Percentiles rank a stretch among this genome's conserved stretches.
phyloP scores from a whole-genome alignment of 2,329 filamentous ascomycete genomes.

The Rutstroemia sp. region DNA sequence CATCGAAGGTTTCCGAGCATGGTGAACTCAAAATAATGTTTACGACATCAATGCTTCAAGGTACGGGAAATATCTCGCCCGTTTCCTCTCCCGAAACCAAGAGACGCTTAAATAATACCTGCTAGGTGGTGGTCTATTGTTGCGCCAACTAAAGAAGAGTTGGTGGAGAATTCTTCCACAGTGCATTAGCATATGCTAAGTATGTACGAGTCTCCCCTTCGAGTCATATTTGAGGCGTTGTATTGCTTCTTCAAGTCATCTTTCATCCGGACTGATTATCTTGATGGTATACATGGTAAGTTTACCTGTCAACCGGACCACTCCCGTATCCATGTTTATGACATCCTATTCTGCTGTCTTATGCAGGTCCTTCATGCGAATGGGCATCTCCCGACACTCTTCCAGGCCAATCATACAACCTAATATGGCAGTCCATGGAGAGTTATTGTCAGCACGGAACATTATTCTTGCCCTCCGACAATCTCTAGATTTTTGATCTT shows the following conservation, averaged over 20 bases:
- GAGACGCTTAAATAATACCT: neutral
- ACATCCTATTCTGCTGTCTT: neutral
- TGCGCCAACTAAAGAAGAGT: neutral
- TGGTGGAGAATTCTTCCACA: neutral
- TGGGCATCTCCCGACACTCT: neutral
- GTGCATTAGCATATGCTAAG: neutral
- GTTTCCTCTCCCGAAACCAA: neutral
- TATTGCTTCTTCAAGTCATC: too few species aligned
- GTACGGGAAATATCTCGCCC: neutral
- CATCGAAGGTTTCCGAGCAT: neutral
- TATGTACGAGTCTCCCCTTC: too few species aligned
- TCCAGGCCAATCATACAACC: neutral
- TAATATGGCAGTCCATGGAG: too few species aligned
- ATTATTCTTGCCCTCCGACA: too few species aligned
- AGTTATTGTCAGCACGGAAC: too few species aligned
- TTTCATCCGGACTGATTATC: too few species aligned
- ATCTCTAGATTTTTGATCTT: too few species aligned
- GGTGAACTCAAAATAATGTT: neutral
- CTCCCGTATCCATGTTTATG: neutral
- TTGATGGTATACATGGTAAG: neutral
- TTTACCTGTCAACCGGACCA: neutral
- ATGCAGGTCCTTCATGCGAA: neutral
- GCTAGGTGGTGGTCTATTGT: neutral
- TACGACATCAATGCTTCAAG: neutral
- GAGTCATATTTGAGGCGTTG: too few species aligned